Base-by-base conservation (phyloP, 768 basidiomycete species). In the Boletus reticuloceps region DNA sequence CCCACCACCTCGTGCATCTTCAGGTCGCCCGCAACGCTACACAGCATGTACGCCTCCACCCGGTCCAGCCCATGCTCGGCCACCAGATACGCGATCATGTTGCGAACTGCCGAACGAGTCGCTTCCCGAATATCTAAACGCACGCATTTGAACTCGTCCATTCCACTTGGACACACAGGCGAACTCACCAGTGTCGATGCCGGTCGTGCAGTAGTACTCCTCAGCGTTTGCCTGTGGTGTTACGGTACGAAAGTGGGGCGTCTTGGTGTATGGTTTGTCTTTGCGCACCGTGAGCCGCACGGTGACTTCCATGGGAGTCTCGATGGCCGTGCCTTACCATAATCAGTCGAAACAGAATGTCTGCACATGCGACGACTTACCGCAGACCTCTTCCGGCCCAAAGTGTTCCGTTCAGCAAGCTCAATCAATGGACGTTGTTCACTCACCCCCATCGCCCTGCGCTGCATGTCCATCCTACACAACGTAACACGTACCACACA, bases 361-460 rank as follows among this genome's bases (percentile, higher is more conserved):
- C n/a, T 22, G 31, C 25, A 6, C 29, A 25, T 43, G 4, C 40
- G 16, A 43, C 31, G 16, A 67, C 79, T 37, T 64, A 83, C 83
- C 82, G 58, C 82, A 84, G 41, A 84, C 82, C 75, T 85, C 83
- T 85, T 47, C 36, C 45, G 36, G 40, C 8, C 11, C 13, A 1
- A 36, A 14, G n/a, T 7, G 22, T 32, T n/a, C 31, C 37, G 11
- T 45, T 49, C 17, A 59, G 47, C 20, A 47, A 52, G 4, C 6
- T 31, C 40, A 6, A 22, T 11, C 38, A 4, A 39, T 36, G 22
- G 66, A 29, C 9, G 4, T 20, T n/a, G 2, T 0, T 29, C 32
- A 37, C 79, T 54, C 53, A 81, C 83, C 84, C 66, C 84, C 84
- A 62, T 85, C 84, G 8, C 84, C 84, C 69, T 85, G 84, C 11